phyloP scores from a whole-genome alignment of 2,329 filamentous ascomycete species.

The Penicillium occitanis region DNA sequence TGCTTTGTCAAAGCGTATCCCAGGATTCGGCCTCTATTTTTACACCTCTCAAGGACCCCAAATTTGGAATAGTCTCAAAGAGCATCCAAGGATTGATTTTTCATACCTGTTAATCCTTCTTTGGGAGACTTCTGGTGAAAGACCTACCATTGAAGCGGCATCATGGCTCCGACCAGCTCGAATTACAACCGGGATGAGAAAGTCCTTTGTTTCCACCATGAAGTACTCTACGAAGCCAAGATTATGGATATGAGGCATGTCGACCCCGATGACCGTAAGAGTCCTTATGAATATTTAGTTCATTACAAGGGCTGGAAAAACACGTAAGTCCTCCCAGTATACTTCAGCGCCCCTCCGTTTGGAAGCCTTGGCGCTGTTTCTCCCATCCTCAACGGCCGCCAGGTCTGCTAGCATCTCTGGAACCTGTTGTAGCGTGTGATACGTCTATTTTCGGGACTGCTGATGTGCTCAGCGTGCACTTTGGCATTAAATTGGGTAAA shows the following conservation, averaged over 20 bases:
- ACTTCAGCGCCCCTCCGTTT: background rate
- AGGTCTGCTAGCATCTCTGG: background rate
- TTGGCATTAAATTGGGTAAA: background rate
- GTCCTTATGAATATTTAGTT: conserved; percentile 81
- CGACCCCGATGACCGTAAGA: conserved; percentile 65
- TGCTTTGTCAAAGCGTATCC: background rate
- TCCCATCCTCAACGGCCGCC: background rate
- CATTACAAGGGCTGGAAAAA: conserved; percentile 99
- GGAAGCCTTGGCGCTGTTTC: conserved; percentile 1
- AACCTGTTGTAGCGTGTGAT: background rate
- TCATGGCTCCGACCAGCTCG: conserved; percentile 61
- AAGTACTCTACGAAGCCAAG: conserved; percentile 96
- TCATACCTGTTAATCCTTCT: background rate
- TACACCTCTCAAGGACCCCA: background rate
- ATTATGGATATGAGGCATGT: conserved; percentile 73
- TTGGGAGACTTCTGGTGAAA: conserved; percentile 3
- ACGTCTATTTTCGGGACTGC: background rate
- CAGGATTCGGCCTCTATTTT: background rate
- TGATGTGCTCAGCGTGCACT: background rate
- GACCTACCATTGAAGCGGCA: conserved; percentile 38
- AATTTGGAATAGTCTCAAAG: background rate
- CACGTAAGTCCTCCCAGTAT: conserved; percentile 60
- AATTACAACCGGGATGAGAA: conserved; percentile 75
- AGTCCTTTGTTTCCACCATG: conserved; percentile 94
- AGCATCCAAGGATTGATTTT: background rate